These are phyloP conservation scores for Nymphaea thermarum DNA, from an alignment of 164 flowering plant genomes.

Conservation along the genomic window DNA sequence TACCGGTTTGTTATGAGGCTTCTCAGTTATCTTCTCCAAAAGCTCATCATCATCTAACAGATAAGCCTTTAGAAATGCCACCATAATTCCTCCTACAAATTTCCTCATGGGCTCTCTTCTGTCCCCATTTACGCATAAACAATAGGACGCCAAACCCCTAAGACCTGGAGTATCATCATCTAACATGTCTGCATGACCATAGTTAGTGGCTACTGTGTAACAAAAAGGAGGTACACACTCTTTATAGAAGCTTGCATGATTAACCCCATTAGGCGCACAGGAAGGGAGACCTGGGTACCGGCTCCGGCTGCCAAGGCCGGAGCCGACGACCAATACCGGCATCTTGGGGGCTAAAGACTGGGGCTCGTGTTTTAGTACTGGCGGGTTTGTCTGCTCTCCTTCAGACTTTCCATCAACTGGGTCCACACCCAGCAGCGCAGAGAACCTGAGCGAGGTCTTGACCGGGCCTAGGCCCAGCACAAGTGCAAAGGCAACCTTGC, in stretches of 20 bases:
- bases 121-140: conserved; percentile 74
- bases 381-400: conserved; percentile 72
- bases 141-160: conserved; percentile 47
- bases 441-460: conserved; percentile 26
- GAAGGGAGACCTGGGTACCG: conserved; percentile 51
- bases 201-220: conserved; percentile 59
- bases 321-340: conserved; percentile 59
- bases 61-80: conserved; percentile 61
- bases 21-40: conserved; percentile 21
- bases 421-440: conserved; percentile 78
- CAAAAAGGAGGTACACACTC: conserved; percentile 55
- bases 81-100: conserved; percentile 59
- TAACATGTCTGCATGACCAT: conserved; percentile 78
- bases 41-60: conserved; percentile 32
- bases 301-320: conserved; percentile 24
- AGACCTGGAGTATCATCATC: conserved; percentile 76
- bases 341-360: conserved; percentile 47
- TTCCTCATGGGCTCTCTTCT: conserved; percentile 84
- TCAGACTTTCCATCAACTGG: conserved; percentile 85
- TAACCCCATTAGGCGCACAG: conserved; percentile 81
- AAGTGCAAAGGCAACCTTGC: conserved; percentile 67
- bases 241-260: conserved; percentile 54
- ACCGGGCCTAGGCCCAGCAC: conserved; percentile 27
- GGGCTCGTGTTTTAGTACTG: conserved; percentile 65
- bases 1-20: conserved; percentile 24